Evolutionary conservation across 192 early-diverging fungal species (phyloP).

Genomic region (Funneliformis mosseae): DNA sequence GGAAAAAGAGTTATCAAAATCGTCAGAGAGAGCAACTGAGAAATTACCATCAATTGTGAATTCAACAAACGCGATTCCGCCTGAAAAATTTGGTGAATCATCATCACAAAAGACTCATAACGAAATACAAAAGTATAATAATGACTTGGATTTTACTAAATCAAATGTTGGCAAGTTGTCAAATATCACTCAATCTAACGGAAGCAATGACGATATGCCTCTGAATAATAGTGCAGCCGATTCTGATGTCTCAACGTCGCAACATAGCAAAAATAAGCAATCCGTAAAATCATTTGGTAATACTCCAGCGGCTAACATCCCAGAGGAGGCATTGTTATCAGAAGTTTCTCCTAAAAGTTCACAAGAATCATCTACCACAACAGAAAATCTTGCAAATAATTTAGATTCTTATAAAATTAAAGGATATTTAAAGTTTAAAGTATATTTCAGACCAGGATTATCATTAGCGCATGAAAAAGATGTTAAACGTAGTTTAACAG

Average conservation of each 20-base stretch:
- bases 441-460: conserved; percentile 11
- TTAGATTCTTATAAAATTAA: background rate
- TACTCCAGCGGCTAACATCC: background rate
- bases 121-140: background rate
- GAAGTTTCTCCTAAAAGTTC: background rate
- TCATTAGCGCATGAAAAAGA: background rate
- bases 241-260: background rate
- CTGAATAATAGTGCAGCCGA: background rate
- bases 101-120: background rate
- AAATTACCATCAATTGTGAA: background rate
- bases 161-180: no score
- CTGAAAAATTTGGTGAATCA: background rate
- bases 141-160: no score
- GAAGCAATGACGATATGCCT: no score
- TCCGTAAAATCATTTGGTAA: background rate
- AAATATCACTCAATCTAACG: no score
- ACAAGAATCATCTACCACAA: background rate
- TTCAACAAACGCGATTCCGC: background rate
- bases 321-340: background rate
- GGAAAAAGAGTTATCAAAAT: background rate
- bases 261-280: background rate
- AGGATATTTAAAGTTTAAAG: background rate
- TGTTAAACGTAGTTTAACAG: background rate
- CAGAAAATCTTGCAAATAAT: background rate
- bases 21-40: background rate